A percentile compares a stretch with the other conserved stretches of the same genome.
phyloP scores from a whole-genome alignment of 2,329 filamentous ascomycete species.

The Stemphylium beticola region DNA sequence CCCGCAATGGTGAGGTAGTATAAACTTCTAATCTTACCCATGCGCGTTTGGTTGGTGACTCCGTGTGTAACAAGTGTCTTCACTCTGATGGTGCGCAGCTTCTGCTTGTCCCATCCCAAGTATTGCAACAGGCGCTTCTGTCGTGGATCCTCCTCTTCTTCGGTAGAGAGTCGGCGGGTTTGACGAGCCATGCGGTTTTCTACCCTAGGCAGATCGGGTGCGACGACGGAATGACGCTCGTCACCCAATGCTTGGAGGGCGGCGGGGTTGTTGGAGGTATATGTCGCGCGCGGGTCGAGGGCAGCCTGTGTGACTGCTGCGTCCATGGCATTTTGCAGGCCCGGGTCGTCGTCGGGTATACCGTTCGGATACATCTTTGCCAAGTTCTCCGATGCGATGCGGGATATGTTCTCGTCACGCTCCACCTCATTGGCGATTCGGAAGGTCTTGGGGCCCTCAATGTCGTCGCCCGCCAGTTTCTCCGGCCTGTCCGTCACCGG shows the following conservation, averaged over 20 bases:
- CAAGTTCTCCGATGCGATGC: constrained; percentile 42
- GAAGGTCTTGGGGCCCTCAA: constrained; percentile 32
- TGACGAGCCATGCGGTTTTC: constrained; percentile 47
- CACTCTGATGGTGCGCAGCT: constrained; percentile 62
- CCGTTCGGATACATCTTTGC: constrained; percentile 47
- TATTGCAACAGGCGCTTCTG: constrained; percentile 62
- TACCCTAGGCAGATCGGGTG: constrained; percentile 59
- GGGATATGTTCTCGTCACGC: constrained; percentile 39
- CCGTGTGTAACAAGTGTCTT: constrained; percentile 76
- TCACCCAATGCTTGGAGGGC: constrained; percentile 57
- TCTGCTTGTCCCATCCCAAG: constrained; percentile 59
- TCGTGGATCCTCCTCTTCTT: constrained; percentile 53
- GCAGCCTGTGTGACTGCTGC: constrained; percentile 42
- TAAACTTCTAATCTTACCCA: constrained; percentile 84
- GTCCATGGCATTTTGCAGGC: constrained; percentile 37
- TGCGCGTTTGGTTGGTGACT: constrained; percentile 91
- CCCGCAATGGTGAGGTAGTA: constrained; percentile 84
- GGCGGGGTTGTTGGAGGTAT: constrained; percentile 58
- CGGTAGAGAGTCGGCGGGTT: constrained; percentile 38
- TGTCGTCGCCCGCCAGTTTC: constrained; percentile 48
- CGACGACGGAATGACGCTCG: constrained; percentile 52
- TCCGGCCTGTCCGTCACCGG: constrained; percentile 71
- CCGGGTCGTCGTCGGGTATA: constrained; percentile 39
- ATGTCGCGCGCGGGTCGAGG: constrained; percentile 51
- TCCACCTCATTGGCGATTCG: constrained; percentile 41